A percentile compares a stretch with the other conserved stretches of the same genome.
Conservation (phyloP, 345 rosid species). For the Boechera divaricarpa region DNA sequence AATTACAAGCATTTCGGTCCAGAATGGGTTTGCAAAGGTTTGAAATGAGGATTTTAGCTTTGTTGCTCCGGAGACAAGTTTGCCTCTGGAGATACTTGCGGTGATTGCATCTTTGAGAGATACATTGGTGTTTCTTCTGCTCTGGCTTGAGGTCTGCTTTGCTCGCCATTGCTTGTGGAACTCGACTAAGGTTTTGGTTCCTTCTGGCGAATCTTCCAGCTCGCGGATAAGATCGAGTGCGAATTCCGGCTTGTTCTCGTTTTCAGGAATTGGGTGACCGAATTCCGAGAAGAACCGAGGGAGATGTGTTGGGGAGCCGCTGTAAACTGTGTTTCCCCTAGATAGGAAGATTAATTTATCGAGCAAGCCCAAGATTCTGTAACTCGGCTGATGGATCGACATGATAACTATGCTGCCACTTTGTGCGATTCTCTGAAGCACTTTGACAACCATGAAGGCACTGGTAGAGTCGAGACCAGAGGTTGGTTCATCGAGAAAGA, state of each 20-base stretch:
- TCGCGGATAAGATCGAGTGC: constrained; percentile 85
- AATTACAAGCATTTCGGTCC: constrained; percentile 79
- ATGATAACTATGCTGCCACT: constrained; percentile 90
- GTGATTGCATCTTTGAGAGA: constrained; percentile 83
- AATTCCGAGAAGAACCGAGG: constrained; percentile 70
- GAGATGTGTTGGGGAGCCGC: constrained; percentile 62
- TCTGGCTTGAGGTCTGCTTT: constrained; percentile 24
- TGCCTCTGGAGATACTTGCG: constrained; percentile 75
- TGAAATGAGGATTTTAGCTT: constrained; percentile 60
- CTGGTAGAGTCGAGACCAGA: constrained; percentile 96
- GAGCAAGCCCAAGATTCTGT: constrained; percentile 71
- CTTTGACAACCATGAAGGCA: constrained; percentile 93
- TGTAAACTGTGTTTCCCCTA: constrained; percentile 74
- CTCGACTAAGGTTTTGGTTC: constrained; percentile 67
- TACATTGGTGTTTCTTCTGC: constrained; percentile 38
- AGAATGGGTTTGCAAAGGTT: constrained; percentile 75
- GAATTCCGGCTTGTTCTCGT: constrained; percentile 80
- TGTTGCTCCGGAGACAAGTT: constrained; percentile 73
- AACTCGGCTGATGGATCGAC: constrained; percentile 96
- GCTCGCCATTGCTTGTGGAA: constrained; percentile 71
- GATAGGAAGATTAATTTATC: constrained; percentile 80
- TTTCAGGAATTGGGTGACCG: constrained; percentile 81
- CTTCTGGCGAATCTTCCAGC: constrained; percentile 76
- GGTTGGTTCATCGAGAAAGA: constrained; percentile 93
- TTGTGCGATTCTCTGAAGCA: constrained; percentile 79